Conservation (phyloP, 2,329 filamentous ascomycete species). For the Myriosclerotinia curreyana region DNA sequence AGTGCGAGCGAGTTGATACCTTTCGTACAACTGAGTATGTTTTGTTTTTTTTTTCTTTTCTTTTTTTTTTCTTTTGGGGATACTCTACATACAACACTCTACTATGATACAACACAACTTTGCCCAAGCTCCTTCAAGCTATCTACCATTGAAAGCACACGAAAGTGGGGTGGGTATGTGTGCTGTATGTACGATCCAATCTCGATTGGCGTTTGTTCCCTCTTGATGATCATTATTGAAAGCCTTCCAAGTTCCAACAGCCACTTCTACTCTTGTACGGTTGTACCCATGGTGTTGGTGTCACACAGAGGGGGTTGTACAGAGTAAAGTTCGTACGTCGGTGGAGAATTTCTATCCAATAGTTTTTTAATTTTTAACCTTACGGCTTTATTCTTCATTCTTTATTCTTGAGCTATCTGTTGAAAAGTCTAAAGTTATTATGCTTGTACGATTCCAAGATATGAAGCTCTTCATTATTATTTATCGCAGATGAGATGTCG, state of each 20-base stretch:
- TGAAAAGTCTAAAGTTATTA: too few relatives aligned
- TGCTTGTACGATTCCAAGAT: background rate
- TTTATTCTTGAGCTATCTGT: too few relatives aligned
- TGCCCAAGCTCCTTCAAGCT: too few relatives aligned
- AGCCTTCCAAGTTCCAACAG: background rate
- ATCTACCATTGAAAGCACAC: background rate
- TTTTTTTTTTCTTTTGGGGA: slow-evolving; percentile 7
- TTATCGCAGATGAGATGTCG: too few relatives aligned
- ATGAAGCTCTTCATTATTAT: background rate
- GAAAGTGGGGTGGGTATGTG: slow-evolving; percentile 4
- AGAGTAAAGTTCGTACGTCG: too few relatives aligned
- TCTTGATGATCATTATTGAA: slow-evolving; percentile 16
- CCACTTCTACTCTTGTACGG: too few relatives aligned
- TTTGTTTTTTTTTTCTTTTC: background rate
- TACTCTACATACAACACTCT: too few relatives aligned
- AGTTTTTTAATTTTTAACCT: too few relatives aligned
- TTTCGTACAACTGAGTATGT: background rate
- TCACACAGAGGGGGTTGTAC: slow-evolving; percentile 5
- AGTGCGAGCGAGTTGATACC: background rate
- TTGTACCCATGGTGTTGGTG: background rate
- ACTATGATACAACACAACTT: too few relatives aligned
- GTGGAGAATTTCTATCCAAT: too few relatives aligned
- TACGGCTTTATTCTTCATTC: background rate
- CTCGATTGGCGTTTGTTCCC: slow-evolving; percentile 17
- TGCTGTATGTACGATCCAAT: background rate